Evolutionary conservation across 2,329 filamentous ascomycete genomes (phyloP), one percentile per base, ranked within the genome.

Genomic region (Nemania serpens): DNA sequence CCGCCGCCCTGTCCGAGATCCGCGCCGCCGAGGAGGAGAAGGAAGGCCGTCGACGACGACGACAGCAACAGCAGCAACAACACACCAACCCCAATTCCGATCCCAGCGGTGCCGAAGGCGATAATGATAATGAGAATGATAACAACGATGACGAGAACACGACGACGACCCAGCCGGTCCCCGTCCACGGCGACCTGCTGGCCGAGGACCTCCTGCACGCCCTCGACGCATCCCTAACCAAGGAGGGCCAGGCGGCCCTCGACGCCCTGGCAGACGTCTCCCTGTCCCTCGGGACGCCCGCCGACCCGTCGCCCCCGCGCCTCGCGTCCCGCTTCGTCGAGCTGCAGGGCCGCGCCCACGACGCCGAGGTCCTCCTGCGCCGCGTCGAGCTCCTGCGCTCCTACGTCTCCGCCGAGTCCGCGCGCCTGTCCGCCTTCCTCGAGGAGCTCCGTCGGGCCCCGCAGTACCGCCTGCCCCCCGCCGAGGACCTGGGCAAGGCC

Each of bases 1-100:
- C 82, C 37, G 78, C 82, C 33, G 84, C 88, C 1, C 75, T 91
- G 4, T 75, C 79, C 13, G 82, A 87, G 58, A 71, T 89, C 17
- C 62, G 51, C 10, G 72, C 66, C 51, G 62, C 61, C n/a, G 76
- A 79, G 17, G 76, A 69, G 69, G 59, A 65, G 25, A 61, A 58
- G 34, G 49, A 55, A 2, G 13, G 25, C 15, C 59, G 65, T 2
- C 47, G 64, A 0, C 25, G 29, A 9, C 33, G n/a, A 33, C 13
- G 10, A 17, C 68, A 63, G 13, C 66, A 60, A 61, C 48, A 46
- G 7, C 34, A 29, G 2, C 37, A 45, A 7, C 18, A 46, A 10
- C 20, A 17, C 13, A 51, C 7, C 20, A 66, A 34, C 15, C 34
- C 3, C 7, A 11, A 11, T 2, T 12, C 13, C 65, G 37, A 18